A percentile compares a stretch with the other conserved stretches of the same genome.
phyloP scores from a whole-genome alignment of 2,329 filamentous ascomycete species.

The Fusarium burgessii region DNA sequence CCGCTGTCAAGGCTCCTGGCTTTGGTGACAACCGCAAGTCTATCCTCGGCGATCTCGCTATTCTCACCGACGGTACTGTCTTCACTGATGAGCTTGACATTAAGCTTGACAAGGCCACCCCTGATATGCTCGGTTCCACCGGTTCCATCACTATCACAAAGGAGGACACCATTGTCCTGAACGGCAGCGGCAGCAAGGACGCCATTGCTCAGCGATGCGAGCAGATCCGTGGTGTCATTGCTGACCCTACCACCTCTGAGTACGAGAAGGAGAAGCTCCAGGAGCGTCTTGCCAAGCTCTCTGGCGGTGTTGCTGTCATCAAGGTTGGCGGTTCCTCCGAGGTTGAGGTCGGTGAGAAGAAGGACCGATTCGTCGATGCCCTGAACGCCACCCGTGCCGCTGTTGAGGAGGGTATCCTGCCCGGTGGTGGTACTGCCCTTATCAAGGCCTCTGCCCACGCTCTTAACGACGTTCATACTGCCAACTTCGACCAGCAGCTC shows the following conservation, averaged over 20 bases:
- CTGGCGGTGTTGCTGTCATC: constrained; percentile 98
- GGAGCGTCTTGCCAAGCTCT: constrained; percentile 99
- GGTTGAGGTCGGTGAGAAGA: constrained; percentile 99
- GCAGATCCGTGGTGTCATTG: constrained; percentile 98
- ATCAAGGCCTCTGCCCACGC: constrained; percentile 97
- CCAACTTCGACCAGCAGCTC: constrained; percentile 99
- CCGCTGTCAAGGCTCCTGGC: constrained; percentile 97
- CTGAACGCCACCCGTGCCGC: constrained; percentile 97
- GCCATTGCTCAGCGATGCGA: constrained; percentile 94
- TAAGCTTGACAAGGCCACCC: constrained; percentile 98
- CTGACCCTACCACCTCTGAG: constrained; percentile 92
- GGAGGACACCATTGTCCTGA: constrained; percentile 99
- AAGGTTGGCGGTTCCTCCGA: constrained; percentile 98
- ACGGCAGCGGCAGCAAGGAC: constrained; percentile 97
- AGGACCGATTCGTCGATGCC: constrained; percentile 98
- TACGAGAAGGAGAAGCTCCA: constrained; percentile 99
- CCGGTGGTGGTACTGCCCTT: constrained; percentile 96
- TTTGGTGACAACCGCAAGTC: constrained; percentile 99
- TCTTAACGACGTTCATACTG: constrained; percentile 82
- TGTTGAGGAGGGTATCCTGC: constrained; percentile 98
- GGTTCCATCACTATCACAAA: constrained; percentile 99
- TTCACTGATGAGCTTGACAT: constrained; percentile 98
- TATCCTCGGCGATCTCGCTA: constrained; percentile 94
- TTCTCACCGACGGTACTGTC: constrained; percentile 96
- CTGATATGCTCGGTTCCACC: constrained; percentile 95